Base-by-base conservation (phyloP, 306 rosid species). In the Citrullus colocynthis region DNA sequence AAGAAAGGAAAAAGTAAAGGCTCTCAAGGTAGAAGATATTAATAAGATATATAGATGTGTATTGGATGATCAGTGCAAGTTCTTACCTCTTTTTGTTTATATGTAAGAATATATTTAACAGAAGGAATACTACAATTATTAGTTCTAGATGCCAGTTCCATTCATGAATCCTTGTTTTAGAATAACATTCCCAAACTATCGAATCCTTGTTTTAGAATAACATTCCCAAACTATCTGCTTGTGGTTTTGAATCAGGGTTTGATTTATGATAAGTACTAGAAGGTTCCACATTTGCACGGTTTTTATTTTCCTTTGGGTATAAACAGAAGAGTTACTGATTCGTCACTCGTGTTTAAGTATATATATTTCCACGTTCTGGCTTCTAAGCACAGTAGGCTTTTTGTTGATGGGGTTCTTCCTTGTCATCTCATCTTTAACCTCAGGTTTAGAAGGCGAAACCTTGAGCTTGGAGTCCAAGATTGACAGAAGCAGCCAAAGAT, bases 391-490 rank as follows among this genome's bases (percentile, higher is more conserved):
- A 28, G 49, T 72, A 28, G 44, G n/a, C 44, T 72, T 51, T 16
- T 32, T 30, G 21, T 72, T 48, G 41, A 28, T 72, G 60, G 6
- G 30, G 20, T 14, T 71, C 21, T 30, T 49, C 59, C 42, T 28
- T 48, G 24, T 28, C 44, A 49, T 51, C 15, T 48, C 42, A 3
- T 72, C 58, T 71, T 69, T 48, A 28, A 72, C 60, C 76, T 15
- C 77, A 15, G 58, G 24, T 82, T 72, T 84, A 89, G 91, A 87
- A 72, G 88, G 74, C 34, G 86, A 88, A 83, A 83, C 30, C 71
- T 72, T 52, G 74, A 57, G 70, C 87, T 57, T 86, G 54, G 80
- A 80, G 77, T 82, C 83, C 18, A 70, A 60, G 67, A 80, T 83
- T 64, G 87, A 83, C 65, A 66, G 59, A 65, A 83, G 79, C 80